A percentile compares a stretch with the other conserved stretches of the same genome.
Evolutionary conservation across 2,329 filamentous ascomycete species (phyloP).

Genomic region (Aspergillus novofumigatus): DNA sequence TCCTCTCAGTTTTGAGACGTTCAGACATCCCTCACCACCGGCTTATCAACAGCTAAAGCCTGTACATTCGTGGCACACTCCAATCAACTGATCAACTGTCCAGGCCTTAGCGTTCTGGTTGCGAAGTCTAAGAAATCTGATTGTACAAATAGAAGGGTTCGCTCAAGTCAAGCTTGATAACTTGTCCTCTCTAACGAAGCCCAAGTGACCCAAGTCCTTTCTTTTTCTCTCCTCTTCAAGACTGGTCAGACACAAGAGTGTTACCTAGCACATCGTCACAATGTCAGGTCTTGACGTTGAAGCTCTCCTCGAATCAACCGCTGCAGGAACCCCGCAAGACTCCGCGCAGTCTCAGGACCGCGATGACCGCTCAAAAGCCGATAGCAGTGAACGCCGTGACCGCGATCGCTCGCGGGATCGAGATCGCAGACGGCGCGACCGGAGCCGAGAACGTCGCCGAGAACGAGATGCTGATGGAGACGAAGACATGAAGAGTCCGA

Average conservation of each 20-base stretch:
- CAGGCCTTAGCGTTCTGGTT: neutral
- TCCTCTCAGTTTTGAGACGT: neutral
- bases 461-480: conserved; percentile 53
- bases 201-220: conserved; percentile 36
- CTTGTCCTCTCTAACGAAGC: conserved; percentile 30
- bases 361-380: conserved; percentile 55
- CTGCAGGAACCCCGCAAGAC: conserved; percentile 49
- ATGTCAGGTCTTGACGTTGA: conserved; percentile 79
- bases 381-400: conserved; percentile 52
- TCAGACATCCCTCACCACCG: neutral
- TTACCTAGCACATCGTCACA: conserved; percentile 27
- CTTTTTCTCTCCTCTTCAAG: conserved; percentile 16
- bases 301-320: conserved; percentile 82
- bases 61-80: neutral
- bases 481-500: conserved; percentile 60
- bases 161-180: conserved; percentile 23
- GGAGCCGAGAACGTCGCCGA: conserved; percentile 51
- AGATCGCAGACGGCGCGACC: conserved; percentile 57
- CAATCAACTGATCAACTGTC: neutral
- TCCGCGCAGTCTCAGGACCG: conserved; percentile 47
- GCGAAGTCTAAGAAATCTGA: conserved; percentile 5
- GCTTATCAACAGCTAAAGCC: neutral
- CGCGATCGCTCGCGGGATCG: conserved; percentile 56
- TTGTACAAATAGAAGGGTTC: conserved; percentile 32
- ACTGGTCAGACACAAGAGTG: conserved; percentile 21